Evolutionary conservation across 441 rosid genomes (phyloP), one percentile per base, ranked within the genome.

Genomic region (Arabidopsis lyrata): DNA sequence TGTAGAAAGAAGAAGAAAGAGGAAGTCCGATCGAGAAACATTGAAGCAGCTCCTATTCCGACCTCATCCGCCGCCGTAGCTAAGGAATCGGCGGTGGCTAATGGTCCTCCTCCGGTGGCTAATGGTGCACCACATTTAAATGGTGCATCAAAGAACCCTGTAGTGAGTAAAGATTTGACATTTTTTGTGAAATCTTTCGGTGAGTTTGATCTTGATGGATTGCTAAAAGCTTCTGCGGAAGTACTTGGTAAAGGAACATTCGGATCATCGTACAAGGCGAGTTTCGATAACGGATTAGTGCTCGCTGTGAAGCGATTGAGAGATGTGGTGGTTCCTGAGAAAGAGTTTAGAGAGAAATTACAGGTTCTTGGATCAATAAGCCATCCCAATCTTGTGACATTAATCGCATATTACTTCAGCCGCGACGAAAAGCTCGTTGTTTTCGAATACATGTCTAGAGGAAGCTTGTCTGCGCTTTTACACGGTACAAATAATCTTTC

Each of bases 391-490:
- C 82, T 95, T 82, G 98, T 95, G 27, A 88, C 86, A 2, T 61
- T 90, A 29, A 81, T 85, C 73, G 99, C 97, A 38, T 95, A 86
- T 63, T 93, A 88, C 63, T 90, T 70, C 64, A 88, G 89, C 79
- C 85, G 75, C 16, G 99, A 93, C 29, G 99, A 93, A 79, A 93
- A 90, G 86, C 93, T 95, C 77, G 87, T 93, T 77, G 97, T 91
- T 45, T 87, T 82, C 81, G 99, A 93, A 77, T 86, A 88, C 82
- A 83, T 95, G 97, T 84, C 92, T 6, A 82, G 85, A 81, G 99
- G 99, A 82, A 95, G 99, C 90, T 85, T 95, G 47, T 93, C 99
- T 71, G 98, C 97, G 0, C 86, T 91, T 76, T 79, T 95, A 65
- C 98, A 95, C 45, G 98, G 90, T 90, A 34, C 60, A 52, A 48